Base-by-base conservation (phyloP, 1,139 yeast genomes). In the Geotrichum macrosporum region DNA sequence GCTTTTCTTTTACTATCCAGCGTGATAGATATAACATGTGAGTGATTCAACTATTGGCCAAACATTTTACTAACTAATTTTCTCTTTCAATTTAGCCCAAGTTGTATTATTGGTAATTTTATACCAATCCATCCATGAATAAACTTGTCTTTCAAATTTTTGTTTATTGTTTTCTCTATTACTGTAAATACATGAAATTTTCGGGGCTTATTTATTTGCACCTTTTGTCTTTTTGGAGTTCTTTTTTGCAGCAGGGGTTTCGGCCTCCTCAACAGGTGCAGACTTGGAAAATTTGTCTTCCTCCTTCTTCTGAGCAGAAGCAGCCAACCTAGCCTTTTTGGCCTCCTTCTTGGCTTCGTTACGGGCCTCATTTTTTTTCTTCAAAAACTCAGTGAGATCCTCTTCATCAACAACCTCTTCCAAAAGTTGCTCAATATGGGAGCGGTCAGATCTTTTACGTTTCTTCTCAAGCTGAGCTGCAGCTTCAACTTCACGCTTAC, bases 61-160 rank as follows among this genome's bases (percentile, higher is more conserved):
- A 31, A 4, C 13, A 15, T 31, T 31, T 31, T 18, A 15, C 21
- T n/a, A 24, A 24, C 6, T 24, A 24, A 24, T 39, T 39, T 29
- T 39, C 29, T 8, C 30, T 27, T 36, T 34, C 30, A n/a, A 19
- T 31, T 21, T 38, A 43, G 54, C 30, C 98, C 98, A 18, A 84
- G 95, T 65, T 88, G 96, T 67, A 92, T 92, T 40, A 94, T 92
- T 24, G 98, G 97, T 2, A 92, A 92, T 62, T 92, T 92, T 62
- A 88, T 92, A 46, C 97, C 97, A 9, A 81, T 86, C 35, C 82
- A 77, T 55, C 66, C 60, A 30, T 59, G 52, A 47, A 4, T 10
- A 5, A 8, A 8, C 10, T n/a, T n/a, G n/a, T n/a, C n/a, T n/a
- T n/a, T n/a, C n/a, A n/a, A n/a, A n/a, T n/a, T n/a, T n/a, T n/a